Evolutionary conservation across 306 rosid species (phyloP).

Genomic region (Quillaja saponaria): DNA sequence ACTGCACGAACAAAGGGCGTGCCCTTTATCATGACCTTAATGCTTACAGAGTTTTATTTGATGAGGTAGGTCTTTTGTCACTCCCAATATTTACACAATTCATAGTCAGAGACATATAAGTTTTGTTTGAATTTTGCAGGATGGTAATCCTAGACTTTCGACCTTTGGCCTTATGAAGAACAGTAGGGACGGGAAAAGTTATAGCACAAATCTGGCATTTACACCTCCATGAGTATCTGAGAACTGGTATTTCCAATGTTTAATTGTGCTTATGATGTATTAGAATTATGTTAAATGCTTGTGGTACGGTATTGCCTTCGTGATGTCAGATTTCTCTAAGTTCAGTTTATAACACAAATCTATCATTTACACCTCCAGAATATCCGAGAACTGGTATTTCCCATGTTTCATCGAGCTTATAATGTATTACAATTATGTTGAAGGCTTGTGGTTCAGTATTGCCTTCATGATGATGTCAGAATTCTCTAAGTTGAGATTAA

Average conservation of each 20-base stretch:
- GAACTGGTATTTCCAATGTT: constrained; percentile 59
- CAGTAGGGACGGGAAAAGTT: constrained; percentile 85
- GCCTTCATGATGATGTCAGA: background rate
- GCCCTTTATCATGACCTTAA: constrained; percentile 82
- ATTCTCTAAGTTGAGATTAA: background rate
- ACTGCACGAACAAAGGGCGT: constrained; percentile 82
- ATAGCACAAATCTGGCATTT: constrained; percentile 82
- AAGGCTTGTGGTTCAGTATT: background rate
- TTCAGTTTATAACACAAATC: constrained; percentile 77
- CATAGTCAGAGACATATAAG: constrained; percentile 21
- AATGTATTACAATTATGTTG: background rate
- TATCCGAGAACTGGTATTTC: constrained; percentile 77
- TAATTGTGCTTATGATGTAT: constrained; percentile 14
- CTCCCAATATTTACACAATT: constrained; percentile 2
- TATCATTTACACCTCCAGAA: constrained; percentile 90
- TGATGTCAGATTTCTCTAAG: background rate
- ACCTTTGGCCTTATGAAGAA: constrained; percentile 83
- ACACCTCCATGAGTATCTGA: constrained; percentile 88
- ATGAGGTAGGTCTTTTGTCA: constrained; percentile 49
- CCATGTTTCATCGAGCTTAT: constrained; percentile 13
- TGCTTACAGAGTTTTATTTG: constrained; percentile 80
- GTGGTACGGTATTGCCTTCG: constrained; percentile 1
- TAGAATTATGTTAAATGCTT: background rate
- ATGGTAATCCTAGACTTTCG: constrained; percentile 80
- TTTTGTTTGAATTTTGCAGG: constrained; percentile 55